Base-by-base conservation (phyloP, 805 yeast species). In the Grigorovia yakushimaensis region DNA sequence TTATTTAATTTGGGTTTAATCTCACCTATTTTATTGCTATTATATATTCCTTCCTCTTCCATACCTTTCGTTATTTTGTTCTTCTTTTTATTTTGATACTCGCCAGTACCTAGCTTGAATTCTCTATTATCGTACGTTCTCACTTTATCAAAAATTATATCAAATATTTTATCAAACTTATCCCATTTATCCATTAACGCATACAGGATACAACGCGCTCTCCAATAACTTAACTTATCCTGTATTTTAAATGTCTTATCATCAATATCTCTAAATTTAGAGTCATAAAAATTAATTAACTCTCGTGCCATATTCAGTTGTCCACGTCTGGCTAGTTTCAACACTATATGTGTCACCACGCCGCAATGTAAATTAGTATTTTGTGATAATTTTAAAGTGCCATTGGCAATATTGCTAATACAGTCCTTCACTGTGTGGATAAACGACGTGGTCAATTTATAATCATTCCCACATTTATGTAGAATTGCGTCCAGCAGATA, bases 101-200 rank as follows among this genome's bases (percentile, higher is more conserved):
- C n/a, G 15, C 17, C 17, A 3, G 18, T 13, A 15, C 17, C 17
- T 33, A 33, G 15, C 15, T 33, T 33, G 15, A 33, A 15, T 33
- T 33, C 37, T 33, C 37, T 33, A 33, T 33, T 15, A 33, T 33
- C 37, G 7, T 15, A 33, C 6, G n/a, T 33, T 15, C 7, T 50
- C 11, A 62, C 45, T 23, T 55, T 55, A 4, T 47, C 43, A 33
- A 51, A 15, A 37, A 54, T 56, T 38, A 56, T 54, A 19, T 55
- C 56, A 47, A 55, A 61, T 5, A 55, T 37, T 10, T 42, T 49
- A 17, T 58, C 50, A 52, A 63, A 55, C 41, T 55, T 56, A 24
- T 62, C 56, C 66, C 71, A 56, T 52, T 64, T 56, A 47, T 60
- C 66, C 52, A 61, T 46, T 52, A 63, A 56, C 9, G 64, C 60